Conservation (phyloP, 305 asterid species). For the Fraxinus sp. region DNA sequence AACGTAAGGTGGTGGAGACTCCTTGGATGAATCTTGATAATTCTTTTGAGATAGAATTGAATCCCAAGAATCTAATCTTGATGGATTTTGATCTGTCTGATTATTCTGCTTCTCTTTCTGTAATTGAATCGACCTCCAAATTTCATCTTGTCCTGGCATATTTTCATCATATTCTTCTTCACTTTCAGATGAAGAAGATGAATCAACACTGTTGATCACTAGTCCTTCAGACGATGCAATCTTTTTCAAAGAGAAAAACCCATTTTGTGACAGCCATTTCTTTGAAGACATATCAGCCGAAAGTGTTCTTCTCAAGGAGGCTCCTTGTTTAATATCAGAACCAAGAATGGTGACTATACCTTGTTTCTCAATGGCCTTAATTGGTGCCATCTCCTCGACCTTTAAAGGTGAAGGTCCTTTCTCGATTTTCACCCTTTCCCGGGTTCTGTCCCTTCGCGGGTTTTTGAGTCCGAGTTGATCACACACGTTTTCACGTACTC, state of each 20-base stretch:
- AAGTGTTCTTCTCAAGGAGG: slow-evolving; percentile 53
- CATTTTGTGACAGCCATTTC: slow-evolving; percentile 59
- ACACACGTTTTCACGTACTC: background rate
- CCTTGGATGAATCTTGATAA: slow-evolving; percentile 23
- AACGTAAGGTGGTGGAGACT: slow-evolving; percentile 46
- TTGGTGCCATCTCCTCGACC: slow-evolving; percentile 9
- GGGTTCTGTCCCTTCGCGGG: background rate
- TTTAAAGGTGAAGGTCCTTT: slow-evolving; percentile 25
- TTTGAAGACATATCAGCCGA: slow-evolving; percentile 73
- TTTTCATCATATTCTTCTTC: slow-evolving; percentile 21
- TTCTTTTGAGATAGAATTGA: slow-evolving; percentile 46
- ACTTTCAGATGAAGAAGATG: slow-evolving; percentile 12
- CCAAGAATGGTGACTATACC: slow-evolving; percentile 62
- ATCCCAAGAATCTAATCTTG: slow-evolving; percentile 39
- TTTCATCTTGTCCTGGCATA: slow-evolving; percentile 29
- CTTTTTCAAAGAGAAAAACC: slow-evolving; percentile 40
- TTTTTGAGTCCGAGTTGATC: background rate
- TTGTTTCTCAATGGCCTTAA: slow-evolving; percentile 22
- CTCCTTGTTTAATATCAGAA: slow-evolving; percentile 30
- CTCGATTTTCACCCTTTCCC: slow-evolving; percentile 7
- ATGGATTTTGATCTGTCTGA: background rate
- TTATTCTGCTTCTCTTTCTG: slow-evolving; percentile 11
- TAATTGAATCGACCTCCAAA: slow-evolving; percentile 32
- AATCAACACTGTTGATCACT: background rate
- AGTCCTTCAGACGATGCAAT: slow-evolving; percentile 19